A percentile compares a stretch with the other conserved stretches of the same genome.
phyloP scores from a whole-genome alignment of 2,329 filamentous ascomycete genomes.

The Fusarium nisikadoi region DNA sequence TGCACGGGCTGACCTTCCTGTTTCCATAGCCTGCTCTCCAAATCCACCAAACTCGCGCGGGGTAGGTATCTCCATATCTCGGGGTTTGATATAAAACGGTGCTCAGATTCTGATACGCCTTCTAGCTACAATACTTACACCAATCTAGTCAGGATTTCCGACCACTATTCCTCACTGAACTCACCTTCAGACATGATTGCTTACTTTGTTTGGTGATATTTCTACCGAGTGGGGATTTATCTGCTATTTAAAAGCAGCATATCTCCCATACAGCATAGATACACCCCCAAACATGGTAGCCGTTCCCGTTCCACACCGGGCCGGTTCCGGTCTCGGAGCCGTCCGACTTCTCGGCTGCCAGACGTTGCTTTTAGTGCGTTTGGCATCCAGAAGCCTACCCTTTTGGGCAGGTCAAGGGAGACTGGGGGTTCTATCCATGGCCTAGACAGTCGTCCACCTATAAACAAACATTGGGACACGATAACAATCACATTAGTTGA shows the following conservation, averaged over 20 bases:
- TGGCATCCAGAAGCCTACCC: conserved; percentile 32
- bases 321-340: conserved; percentile 42
- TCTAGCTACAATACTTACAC: conserved; percentile 20
- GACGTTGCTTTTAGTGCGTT: conserved; percentile 1
- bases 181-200: conserved; percentile 10
- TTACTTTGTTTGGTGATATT: conserved; percentile 8
- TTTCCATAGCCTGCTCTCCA: conserved; percentile 19
- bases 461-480: neutral
- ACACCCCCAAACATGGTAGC: conserved; percentile 15
- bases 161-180: conserved; percentile 21
- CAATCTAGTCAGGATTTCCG: conserved; percentile 11
- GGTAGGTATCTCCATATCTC: conserved; percentile 27
- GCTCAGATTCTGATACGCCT: conserved; percentile 2
- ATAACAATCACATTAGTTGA: neutral
- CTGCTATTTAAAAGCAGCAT: neutral
- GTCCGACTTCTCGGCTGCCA: conserved; percentile 19
- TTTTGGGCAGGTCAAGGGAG: conserved; percentile 36
- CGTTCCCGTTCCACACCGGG: conserved; percentile 31
- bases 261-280: neutral
- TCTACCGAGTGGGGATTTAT: neutral
- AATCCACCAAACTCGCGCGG: conserved; percentile 15
- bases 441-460: neutral
- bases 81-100: neutral
- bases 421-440: neutral
- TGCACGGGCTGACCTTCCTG: conserved; percentile 32